Evolutionary conservation across 257 asterid genomes (phyloP).

Genomic region (Primulina tabacum): DNA sequence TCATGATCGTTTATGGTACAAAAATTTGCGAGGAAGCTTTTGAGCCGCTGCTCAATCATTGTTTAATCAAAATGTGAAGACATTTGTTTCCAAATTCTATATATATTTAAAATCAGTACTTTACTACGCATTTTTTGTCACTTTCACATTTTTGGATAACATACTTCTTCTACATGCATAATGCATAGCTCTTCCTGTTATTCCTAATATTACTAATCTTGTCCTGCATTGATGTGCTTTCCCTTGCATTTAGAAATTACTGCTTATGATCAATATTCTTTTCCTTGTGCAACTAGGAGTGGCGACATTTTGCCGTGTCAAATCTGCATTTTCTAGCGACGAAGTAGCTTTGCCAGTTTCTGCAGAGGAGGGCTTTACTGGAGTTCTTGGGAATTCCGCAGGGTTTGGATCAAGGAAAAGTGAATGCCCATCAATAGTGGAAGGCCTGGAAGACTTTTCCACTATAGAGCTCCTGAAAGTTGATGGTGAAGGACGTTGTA

Average conservation of each 20-base stretch:
- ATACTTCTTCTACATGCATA: not conserved
- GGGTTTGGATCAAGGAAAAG: slow-evolving; percentile 43
- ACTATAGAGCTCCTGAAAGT: slow-evolving; percentile 67
- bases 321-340: slow-evolving; percentile 64
- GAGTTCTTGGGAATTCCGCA: slow-evolving; percentile 51
- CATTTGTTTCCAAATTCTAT: not conserved
- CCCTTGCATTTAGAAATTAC: not conserved
- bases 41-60: too few relatives aligned
- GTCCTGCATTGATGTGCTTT: not conserved
- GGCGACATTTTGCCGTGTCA: slow-evolving; percentile 92
- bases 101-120: too few relatives aligned
- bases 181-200: not conserved
- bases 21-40: too few relatives aligned
- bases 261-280: slow-evolving; percentile 7
- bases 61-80: too few relatives aligned
- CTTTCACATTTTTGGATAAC: not conserved
- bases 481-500: slow-evolving; percentile 96
- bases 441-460: slow-evolving; percentile 63
- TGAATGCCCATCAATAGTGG: slow-evolving; percentile 35
- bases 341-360: slow-evolving; percentile 81
- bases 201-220: not conserved
- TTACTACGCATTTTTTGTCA: not conserved
- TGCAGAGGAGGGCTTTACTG: slow-evolving; percentile 95
- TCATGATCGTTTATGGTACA: too few relatives aligned
- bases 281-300: slow-evolving; percentile 50